Evolutionary conservation across 306 rosid genomes (phyloP).

Genomic region (Vigna nakashimae): DNA sequence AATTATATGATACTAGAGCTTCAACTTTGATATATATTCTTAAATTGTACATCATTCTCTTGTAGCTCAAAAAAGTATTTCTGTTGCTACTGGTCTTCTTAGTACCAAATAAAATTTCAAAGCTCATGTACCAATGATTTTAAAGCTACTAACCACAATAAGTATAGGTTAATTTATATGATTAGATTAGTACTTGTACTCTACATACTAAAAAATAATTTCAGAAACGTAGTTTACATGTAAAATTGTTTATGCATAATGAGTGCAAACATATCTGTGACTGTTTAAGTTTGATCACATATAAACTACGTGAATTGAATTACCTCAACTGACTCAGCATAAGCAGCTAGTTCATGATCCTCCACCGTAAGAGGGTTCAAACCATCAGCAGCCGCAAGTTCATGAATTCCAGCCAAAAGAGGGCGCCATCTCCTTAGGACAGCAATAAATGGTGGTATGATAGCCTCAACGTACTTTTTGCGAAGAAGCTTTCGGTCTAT

Average conservation of each 20-base stretch:
- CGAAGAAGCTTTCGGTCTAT: conserved; percentile 85
- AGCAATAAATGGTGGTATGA: conserved; percentile 89
- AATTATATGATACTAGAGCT: too few relatives aligned
- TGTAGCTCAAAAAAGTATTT: too few relatives aligned
- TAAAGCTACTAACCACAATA: background rate
- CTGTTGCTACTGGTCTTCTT: too few relatives aligned
- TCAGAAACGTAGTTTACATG: background rate
- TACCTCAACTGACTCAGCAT: conserved; percentile 86
- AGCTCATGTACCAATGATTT: too few relatives aligned
- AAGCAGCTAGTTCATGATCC: conserved; percentile 75
- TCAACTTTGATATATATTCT: too few relatives aligned
- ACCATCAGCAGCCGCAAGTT: conserved; percentile 92
- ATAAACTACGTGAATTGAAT: conserved; percentile 7
- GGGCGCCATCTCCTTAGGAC: conserved; percentile 98
- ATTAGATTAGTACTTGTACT: background rate
- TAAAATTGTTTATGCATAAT: conserved; percentile 15
- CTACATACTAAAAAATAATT: background rate
- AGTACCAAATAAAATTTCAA: too few relatives aligned
- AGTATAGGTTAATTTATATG: too few relatives aligned
- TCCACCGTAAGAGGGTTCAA: conserved; percentile 82
- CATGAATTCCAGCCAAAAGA: conserved; percentile 91
- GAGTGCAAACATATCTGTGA: conserved; percentile 16
- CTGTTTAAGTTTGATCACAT: conserved; percentile 5
- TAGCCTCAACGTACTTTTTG: conserved; percentile 83
- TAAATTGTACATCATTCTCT: too few relatives aligned